A percentile compares a stretch with the other conserved stretches of the same genome.
Evolutionary conservation across 2,329 filamentous ascomycete genomes (phyloP).

Genomic region (Ophiognomonia clavigignenti-juglandacearum): DNA sequence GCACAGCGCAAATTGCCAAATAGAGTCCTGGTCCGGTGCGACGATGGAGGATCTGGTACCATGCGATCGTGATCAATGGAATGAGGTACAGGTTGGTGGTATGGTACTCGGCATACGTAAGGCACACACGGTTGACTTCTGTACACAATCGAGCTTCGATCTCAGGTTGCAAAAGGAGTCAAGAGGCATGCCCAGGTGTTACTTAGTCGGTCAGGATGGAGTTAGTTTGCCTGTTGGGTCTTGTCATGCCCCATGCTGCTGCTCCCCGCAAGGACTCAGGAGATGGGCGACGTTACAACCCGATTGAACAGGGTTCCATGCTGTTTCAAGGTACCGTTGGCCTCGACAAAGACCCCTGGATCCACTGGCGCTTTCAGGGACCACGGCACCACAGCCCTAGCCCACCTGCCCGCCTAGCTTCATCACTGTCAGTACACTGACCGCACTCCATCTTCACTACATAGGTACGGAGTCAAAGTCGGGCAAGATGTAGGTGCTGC

Average conservation of each 20-base stretch:
- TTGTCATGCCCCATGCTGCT: neutral
- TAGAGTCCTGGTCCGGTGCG: neutral
- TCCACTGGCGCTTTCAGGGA: neutral
- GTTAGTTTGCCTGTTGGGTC: too few relatives aligned
- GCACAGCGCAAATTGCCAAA: neutral
- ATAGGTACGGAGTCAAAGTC: too few relatives aligned
- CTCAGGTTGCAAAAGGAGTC: neutral
- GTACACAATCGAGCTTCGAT: neutral
- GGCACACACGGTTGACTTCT: neutral
- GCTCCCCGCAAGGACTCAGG: too few relatives aligned
- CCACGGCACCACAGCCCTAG: too few relatives aligned
- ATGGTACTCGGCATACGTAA: neutral
- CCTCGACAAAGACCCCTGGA: neutral
- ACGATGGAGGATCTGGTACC: slow-evolving; percentile 6
- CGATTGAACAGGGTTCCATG: too few relatives aligned
- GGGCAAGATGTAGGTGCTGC: too few relatives aligned
- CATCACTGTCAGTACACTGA: too few relatives aligned
- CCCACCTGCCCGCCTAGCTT: too few relatives aligned
- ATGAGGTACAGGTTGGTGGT: neutral
- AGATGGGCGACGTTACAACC: neutral
- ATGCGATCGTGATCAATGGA: slow-evolving; percentile 14
- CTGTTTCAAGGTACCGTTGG: neutral
- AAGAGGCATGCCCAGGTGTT: too few relatives aligned
- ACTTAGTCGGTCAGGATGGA: too few relatives aligned
- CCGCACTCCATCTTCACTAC: too few relatives aligned